A percentile compares a stretch with the other conserved stretches of the same genome.
These are phyloP conservation scores for Arachnopeziza araneosa DNA, from an alignment of 2,329 filamentous ascomycete genomes.

Conservation along the genomic window DNA sequence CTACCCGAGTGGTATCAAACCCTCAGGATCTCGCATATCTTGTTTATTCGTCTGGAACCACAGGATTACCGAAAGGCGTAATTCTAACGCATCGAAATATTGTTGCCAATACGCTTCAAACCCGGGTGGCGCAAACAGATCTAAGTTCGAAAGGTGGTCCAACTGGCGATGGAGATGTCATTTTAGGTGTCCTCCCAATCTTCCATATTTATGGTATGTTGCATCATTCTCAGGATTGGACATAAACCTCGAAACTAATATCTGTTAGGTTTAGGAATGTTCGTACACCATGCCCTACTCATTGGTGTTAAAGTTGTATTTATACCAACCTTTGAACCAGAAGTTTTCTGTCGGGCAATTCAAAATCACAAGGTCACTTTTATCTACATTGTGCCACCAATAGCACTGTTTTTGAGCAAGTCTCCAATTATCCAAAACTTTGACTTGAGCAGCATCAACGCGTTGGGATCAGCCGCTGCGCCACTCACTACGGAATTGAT, in stretches of 20 bases:
- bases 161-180: slow-evolving; percentile 9
- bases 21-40: slow-evolving; percentile 57
- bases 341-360: slow-evolving; percentile 68
- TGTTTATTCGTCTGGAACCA: slow-evolving; percentile 51
- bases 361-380: slow-evolving; percentile 70
- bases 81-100: slow-evolving; percentile 80
- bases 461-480: slow-evolving; percentile 79
- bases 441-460: slow-evolving; percentile 70
- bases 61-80: slow-evolving; percentile 72
- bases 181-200: slow-evolving; percentile 72
- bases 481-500: slow-evolving; percentile 76
- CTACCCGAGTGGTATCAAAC: slow-evolving; percentile 48
- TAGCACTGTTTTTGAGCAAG: slow-evolving; percentile 74
- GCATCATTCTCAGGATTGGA: not conserved
- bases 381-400: slow-evolving; percentile 73
- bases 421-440: slow-evolving; percentile 71
- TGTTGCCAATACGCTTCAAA: slow-evolving; percentile 55
- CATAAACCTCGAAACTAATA: not conserved
- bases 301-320: slow-evolving; percentile 60
- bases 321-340: slow-evolving; percentile 72
- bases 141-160: slow-evolving; percentile 42
- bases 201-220: slow-evolving; percentile 59
- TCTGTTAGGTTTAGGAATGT: slow-evolving; percentile 49
- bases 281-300: slow-evolving; percentile 61
- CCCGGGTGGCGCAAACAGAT: slow-evolving; percentile 41